Percentiles rank a stretch among this genome's conserved stretches.
Evolutionary conservation across 768 basidiomycete species (phyloP).

Genomic region (Tricholoma sp.): DNA sequence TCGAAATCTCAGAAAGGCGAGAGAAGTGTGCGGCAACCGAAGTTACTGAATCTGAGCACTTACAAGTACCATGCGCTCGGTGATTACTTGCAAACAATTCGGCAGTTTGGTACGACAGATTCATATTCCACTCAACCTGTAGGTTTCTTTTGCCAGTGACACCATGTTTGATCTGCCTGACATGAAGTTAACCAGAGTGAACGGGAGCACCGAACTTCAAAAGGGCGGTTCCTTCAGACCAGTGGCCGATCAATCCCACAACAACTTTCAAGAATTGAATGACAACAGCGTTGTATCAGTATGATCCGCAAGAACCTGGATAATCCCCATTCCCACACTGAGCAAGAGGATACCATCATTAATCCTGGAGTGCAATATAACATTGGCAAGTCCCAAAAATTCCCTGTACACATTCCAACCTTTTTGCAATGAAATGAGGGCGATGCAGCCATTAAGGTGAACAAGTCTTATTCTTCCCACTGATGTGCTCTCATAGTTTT

Average conservation of each 20-base stretch:
- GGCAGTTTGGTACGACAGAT: too few species aligned
- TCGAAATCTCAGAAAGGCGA: neutral
- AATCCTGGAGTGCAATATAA: neutral
- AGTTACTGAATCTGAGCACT: neutral
- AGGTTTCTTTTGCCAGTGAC: neutral
- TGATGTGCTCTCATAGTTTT: too few species aligned
- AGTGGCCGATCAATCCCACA: neutral
- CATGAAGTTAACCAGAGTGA: neutral
- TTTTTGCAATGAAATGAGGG: too few species aligned
- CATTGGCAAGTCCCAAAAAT: neutral
- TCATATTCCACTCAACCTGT: too few species aligned
- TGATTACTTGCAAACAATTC: neutral
- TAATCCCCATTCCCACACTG: neutral
- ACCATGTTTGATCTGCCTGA: neutral
- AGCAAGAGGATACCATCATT: neutral
- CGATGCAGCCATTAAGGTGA: too few species aligned
- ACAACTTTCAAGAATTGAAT: too few species aligned
- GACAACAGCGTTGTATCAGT: too few species aligned
- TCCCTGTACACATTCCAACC: too few species aligned
- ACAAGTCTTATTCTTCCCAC: too few species aligned
- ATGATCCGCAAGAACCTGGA: neutral
- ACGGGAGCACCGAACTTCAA: neutral
- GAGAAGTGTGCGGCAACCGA: neutral
- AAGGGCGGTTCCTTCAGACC: neutral
- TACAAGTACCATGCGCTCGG: neutral